These are phyloP conservation scores for Sarocladiaceae sp. DNA, from an alignment of 2,329 filamentous ascomycete species.

Conservation along the genomic window DNA sequence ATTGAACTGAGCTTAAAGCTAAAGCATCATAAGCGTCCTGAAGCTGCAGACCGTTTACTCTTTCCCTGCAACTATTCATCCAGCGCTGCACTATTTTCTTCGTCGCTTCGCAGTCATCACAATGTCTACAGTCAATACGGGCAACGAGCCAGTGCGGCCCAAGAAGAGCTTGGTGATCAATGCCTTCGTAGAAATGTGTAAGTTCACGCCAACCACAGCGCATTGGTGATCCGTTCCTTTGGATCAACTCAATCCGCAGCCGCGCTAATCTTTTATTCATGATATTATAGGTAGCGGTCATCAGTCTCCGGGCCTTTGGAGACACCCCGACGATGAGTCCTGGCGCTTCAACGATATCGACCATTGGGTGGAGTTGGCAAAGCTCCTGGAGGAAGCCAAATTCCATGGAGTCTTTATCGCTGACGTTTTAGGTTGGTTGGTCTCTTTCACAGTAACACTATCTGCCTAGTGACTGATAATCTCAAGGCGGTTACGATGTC, in stretches of 20 bases:
- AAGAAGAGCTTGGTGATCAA: conserved; percentile 37
- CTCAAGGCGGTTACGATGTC: conserved; percentile 57
- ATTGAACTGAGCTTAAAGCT: no score
- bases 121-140: no score
- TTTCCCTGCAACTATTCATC: no score
- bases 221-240: no score
- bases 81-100: no score
- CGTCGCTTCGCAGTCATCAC: no score
- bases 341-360: conserved; percentile 53
- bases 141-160: no score
- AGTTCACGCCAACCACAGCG: no score
- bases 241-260: no score
- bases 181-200: conserved; percentile 30
- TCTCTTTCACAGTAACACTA: background rate
- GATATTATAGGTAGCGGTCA: conserved; percentile 29
- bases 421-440: conserved; percentile 36
- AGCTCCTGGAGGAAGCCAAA: conserved; percentile 42
- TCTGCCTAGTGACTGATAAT: conserved; percentile 7
- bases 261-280: no score
- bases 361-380: conserved; percentile 55
- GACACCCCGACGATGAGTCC: conserved; percentile 57
- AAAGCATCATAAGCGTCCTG: no score
- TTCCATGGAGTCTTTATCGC: conserved; percentile 60
- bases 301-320: conserved; percentile 44
- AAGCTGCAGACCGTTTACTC: no score